Evolutionary conservation across 31 red algal genomes (phyloP), one percentile per base, ranked within the genome.

Genomic region (Porphyra umbilicalis): DNA sequence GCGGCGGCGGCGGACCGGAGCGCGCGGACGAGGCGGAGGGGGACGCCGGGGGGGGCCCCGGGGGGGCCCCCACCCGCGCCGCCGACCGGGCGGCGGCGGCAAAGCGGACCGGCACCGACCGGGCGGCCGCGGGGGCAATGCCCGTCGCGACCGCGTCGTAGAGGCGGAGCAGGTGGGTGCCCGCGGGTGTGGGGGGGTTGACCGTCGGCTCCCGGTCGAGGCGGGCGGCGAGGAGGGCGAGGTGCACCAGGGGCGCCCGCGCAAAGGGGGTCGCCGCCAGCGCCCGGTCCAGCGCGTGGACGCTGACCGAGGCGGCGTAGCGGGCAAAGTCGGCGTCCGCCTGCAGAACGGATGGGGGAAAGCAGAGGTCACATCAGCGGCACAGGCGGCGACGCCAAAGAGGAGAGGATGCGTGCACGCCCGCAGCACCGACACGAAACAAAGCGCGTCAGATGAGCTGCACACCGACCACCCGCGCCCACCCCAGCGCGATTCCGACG

Each of bases 1-100:
- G 83, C 85, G 35, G 83, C 85, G 7, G 90, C 85, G 11, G 90
- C 85, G 13, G 40, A 36, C 42, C 81, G 80, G n/a, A 92, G 39
- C 14, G 90, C 68, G 11, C 78, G 85, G 9, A 92, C 36, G 16
- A 92, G 77, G 30, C 85, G 79, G 33, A 92, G 39, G 9, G 90
- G 57, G 4, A 29, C 30, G 11, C 57, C 13, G 13, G 57, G 57
- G 57, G 57, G 57, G 14, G 57, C 57, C 57, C 57, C 57, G 57
- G 57, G 57, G 11, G 57, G 2, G 57, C 57, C 18, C 57, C 57
- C 4, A 71, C 57, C 18, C 57, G 57, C 57, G 57, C 57, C 57
- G 57, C 57, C 57, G 57, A 18, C 57, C 57, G 57, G 25, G 57
- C 57, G 20, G 57, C 57, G 57, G 57, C 57, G 25, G 57, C 57